Evolutionary conservation across 2,329 filamentous ascomycete genomes (phyloP).

Genomic region (Diaporthe australafricana): DNA sequence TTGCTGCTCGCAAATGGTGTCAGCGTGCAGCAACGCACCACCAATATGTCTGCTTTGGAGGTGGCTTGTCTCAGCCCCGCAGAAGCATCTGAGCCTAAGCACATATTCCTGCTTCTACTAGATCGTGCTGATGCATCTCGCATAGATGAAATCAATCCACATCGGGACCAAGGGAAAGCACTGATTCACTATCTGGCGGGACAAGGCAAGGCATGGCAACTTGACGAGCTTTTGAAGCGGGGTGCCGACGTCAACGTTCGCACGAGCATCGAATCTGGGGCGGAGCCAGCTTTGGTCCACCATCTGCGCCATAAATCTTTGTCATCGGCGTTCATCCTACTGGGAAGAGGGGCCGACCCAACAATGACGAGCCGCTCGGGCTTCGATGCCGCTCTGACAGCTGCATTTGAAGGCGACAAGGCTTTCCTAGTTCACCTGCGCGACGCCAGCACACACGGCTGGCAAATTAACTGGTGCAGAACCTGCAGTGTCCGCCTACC

Average conservation of each 20-base stretch:
- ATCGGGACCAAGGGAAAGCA: rapidly evolving
- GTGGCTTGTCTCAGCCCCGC: background rate
- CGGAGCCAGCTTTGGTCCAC: background rate
- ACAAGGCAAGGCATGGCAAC: background rate
- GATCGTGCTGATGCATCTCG: background rate
- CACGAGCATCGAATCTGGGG: rapidly evolving
- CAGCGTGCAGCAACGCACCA: background rate
- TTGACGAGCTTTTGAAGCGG: background rate
- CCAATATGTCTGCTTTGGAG: background rate
- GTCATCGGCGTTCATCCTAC: background rate
- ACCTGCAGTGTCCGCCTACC: background rate
- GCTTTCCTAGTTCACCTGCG: background rate
- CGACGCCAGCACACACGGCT: background rate
- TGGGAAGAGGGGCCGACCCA: background rate
- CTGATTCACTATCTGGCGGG: background rate
- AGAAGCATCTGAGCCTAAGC: no score
- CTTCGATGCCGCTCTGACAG: background rate
- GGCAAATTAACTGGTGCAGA: background rate
- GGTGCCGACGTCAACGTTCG: background rate
- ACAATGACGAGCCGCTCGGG: rapidly evolving
- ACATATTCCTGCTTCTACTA: background rate
- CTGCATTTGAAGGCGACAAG: background rate
- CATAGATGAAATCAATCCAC: background rate
- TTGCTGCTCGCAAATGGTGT: background rate
- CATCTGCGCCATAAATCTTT: background rate